Base-by-base conservation (phyloP, 2,329 filamentous ascomycete species). In the Venturiaceae sp. region DNA sequence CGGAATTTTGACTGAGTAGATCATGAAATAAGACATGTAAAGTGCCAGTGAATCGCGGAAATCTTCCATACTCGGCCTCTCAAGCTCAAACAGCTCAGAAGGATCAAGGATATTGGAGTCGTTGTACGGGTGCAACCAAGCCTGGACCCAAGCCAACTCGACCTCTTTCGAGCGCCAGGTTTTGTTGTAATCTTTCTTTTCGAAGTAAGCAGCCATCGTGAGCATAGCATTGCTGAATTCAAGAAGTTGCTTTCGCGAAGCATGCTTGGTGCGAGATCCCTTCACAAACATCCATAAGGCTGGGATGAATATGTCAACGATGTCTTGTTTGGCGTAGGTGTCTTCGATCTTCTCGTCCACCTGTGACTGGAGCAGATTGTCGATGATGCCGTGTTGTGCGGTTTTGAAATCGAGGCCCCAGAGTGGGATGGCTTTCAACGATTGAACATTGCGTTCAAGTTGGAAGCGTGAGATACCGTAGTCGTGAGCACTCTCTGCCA, bases 401-500 rank as follows among this genome's bases (percentile, higher is more conserved):
- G 74, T 79, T 57, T 79, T 73, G 54, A 77, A 76, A 60, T 82
- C 79, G 52, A 82, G 66, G 3, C 79, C 79, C 79, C 79, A 82
- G 1, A 82, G 72, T 2, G 79, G 79, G 33, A 82, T 69, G 19
- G 80, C 69, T 62, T 80, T 81, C 59, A 82, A 66, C 0, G 79
- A 80, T 63, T 80, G 77, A 11, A 82, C 74, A 59, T 80, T 81
- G 63, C 74, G 74, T 67, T 82, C 79, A 1, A 79, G 77, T 64
- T 82, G 79, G 66, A 80, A 79, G 14, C 79, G 76, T 6, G 79
- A 79, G 21, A 80, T 73, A 36, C 79, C 79, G 61, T 75, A 82
- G 60, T 82, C 52, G 63, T 80, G 80, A 13, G 79, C 79, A 4
- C 77, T 77, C 67, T 82, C 79, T 55, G 77, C 78, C 41, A 82